phyloP scores from a whole-genome alignment of 768 basidiomycete species.

The Phylloporus sp. region DNA sequence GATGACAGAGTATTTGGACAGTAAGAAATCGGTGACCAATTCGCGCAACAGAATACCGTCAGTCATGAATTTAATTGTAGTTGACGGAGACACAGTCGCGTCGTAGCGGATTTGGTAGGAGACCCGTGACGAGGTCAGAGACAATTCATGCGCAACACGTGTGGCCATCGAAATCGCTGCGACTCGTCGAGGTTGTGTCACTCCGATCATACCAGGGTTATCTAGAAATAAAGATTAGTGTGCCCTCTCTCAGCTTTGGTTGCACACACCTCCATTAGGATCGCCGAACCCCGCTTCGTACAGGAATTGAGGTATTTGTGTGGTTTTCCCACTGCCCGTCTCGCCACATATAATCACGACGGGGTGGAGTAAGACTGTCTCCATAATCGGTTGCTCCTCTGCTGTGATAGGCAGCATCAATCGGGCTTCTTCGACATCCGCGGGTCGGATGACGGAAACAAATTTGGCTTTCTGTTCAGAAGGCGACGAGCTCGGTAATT shows the following conservation, averaged over 20 bases:
- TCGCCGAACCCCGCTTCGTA: constrained; percentile 94
- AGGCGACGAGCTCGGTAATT: constrained; percentile 4
- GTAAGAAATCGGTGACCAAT: constrained; percentile 85
- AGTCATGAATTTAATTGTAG: constrained; percentile 99
- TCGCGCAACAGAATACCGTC: constrained; percentile 96
- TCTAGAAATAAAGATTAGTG: constrained; percentile 43
- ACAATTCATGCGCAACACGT: constrained; percentile 91
- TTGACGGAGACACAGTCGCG: constrained; percentile 82
- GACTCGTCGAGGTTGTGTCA: constrained; percentile 96
- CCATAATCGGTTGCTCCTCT: constrained; percentile 94
- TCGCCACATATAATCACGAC: constrained; percentile 77
- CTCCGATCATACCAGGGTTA: constrained; percentile 95
- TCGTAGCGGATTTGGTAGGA: constrained; percentile 99
- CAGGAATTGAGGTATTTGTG: constrained; percentile 97
- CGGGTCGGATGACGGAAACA: constrained; percentile 55
- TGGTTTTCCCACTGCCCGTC: constrained; percentile 98
- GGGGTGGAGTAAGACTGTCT: constrained; percentile 79
- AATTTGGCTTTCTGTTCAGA: constrained; percentile 34
- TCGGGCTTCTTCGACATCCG: constrained; percentile 71
- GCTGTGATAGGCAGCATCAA: constrained; percentile 82
- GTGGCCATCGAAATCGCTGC: constrained; percentile 95
- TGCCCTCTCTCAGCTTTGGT: neutral
- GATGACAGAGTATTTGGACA: constrained; percentile 90
- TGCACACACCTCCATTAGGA: constrained; percentile 62
- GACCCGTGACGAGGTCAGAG: constrained; percentile 71